A percentile compares a stretch with the other conserved stretches of the same genome.
phyloP scores from a whole-genome alignment of 495 filamentous ascomycete species.

The Parathielavia hyrcaniae region DNA sequence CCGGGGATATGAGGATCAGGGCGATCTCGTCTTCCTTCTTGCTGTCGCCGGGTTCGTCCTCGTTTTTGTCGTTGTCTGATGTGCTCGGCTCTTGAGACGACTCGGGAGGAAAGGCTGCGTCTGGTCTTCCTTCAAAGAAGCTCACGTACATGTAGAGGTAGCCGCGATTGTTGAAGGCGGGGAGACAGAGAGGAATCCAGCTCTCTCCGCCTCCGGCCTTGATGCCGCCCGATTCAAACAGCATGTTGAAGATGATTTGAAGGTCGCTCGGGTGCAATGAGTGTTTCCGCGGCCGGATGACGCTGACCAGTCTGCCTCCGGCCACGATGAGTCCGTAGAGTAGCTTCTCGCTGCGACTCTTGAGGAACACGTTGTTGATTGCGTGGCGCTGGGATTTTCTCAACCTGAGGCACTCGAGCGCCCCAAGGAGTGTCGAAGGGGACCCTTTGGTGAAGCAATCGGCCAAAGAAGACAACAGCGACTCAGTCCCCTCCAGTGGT shows the following conservation, averaged over 20 bases:
- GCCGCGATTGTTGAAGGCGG: slow-evolving; percentile 95
- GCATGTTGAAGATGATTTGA: slow-evolving; percentile 97
- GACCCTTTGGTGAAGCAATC: slow-evolving; percentile 94
- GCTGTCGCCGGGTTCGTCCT: slow-evolving; percentile 28
- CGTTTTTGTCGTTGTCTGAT: slow-evolving; percentile 3
- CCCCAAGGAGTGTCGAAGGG: slow-evolving; percentile 78
- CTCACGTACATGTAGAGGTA: slow-evolving; percentile 99
- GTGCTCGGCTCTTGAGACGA: neutral
- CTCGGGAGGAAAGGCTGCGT: slow-evolving; percentile 30
- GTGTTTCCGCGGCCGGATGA: slow-evolving; percentile 89
- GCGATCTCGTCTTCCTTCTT: slow-evolving; percentile 67
- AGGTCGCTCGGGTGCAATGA: slow-evolving; percentile 93
- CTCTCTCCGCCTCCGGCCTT: slow-evolving; percentile 85
- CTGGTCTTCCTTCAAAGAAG: slow-evolving; percentile 57
- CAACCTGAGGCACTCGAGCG: slow-evolving; percentile 82
- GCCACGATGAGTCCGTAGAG: slow-evolving; percentile 94
- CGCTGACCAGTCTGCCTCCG: slow-evolving; percentile 87
- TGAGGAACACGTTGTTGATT: slow-evolving; percentile 83
- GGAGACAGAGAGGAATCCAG: slow-evolving; percentile 94
- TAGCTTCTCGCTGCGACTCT: slow-evolving; percentile 62
- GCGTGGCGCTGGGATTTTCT: slow-evolving; percentile 77
- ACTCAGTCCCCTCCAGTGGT: slow-evolving; percentile 90
- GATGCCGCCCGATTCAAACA: slow-evolving; percentile 89
- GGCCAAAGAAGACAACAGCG: slow-evolving; percentile 80
- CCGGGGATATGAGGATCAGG: slow-evolving; percentile 82